Percentiles rank a stretch among this genome's conserved stretches.
These are phyloP conservation scores for Bipolaris gigantea DNA, from an alignment of 2,329 filamentous ascomycete species.

Conservation along the genomic window DNA sequence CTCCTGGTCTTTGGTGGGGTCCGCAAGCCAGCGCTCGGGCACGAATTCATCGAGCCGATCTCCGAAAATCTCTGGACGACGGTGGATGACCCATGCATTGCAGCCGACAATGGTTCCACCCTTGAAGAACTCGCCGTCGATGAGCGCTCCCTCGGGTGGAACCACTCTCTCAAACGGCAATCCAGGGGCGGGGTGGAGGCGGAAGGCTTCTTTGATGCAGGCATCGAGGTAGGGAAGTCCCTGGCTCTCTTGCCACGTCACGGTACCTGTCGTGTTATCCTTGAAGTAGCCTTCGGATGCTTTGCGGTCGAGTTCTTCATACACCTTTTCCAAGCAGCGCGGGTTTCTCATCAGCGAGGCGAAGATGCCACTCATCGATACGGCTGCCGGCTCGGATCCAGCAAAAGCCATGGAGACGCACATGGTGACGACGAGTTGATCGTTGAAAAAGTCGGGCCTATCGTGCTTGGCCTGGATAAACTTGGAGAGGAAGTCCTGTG, in stretches of 20 bases:
- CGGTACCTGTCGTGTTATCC: background rate
- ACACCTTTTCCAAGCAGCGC: background rate
- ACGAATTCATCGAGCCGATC: conserved; percentile 11
- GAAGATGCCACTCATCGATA: conserved; percentile 3
- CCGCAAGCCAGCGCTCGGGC: conserved; percentile 23
- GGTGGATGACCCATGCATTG: conserved; percentile 20
- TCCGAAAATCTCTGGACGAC: conserved; percentile 11
- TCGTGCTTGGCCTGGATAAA: background rate
- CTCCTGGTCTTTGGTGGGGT: conserved; percentile 4
- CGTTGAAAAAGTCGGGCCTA: background rate
- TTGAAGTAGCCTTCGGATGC: background rate
- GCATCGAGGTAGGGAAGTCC: conserved; percentile 46
- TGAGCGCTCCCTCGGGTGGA: conserved; percentile 38
- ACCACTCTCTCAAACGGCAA: conserved; percentile 45
- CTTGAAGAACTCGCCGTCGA: conserved; percentile 6
- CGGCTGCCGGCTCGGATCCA: conserved; percentile 2
- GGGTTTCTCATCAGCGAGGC: conserved; percentile 2
- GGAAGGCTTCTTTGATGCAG: conserved; percentile 49
- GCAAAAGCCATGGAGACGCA: conserved; percentile 6
- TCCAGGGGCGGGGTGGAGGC: conserved; percentile 49
- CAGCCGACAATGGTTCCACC: conserved; percentile 18
- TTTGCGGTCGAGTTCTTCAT: conserved; percentile 2
- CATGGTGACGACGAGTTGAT: background rate
- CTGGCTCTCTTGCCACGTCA: background rate
- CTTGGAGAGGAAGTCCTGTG: background rate